A percentile compares a stretch with the other conserved stretches of the same genome.
These are phyloP conservation scores for Biscogniauxia mediterranea DNA, from an alignment of 2,329 filamentous ascomycete species.

Conservation along the genomic window DNA sequence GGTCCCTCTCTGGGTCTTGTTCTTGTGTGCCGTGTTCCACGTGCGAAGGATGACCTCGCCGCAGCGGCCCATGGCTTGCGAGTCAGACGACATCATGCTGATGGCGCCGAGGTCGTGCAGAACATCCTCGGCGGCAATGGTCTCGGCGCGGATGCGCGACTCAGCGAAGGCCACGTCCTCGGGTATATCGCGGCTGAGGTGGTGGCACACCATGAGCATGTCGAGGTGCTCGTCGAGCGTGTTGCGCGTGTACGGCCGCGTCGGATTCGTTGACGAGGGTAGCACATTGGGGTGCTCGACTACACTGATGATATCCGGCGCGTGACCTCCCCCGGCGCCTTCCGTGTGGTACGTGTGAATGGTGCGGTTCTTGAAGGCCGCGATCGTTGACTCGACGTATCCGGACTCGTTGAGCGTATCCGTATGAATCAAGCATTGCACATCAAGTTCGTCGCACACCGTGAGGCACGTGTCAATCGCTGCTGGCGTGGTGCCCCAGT, in stretches of 20 bases:
- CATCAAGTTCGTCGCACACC: conserved; percentile 87
- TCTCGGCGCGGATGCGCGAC: conserved; percentile 90
- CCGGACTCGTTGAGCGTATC: conserved; percentile 96
- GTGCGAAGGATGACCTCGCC: conserved; percentile 91
- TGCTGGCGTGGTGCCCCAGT: conserved; percentile 89
- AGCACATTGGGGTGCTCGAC: conserved; percentile 87
- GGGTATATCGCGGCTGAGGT: conserved; percentile 86
- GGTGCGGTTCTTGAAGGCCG: conserved; percentile 79
- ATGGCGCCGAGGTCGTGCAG: conserved; percentile 93
- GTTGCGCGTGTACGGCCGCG: conserved; percentile 84
- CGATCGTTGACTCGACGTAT: conserved; percentile 90
- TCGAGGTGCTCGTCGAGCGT: conserved; percentile 95
- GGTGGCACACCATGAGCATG: conserved; percentile 98
- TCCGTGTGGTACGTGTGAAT: conserved; percentile 98
- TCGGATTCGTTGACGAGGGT: conserved; percentile 89
- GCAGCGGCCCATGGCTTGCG: conserved; percentile 94
- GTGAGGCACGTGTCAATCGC: conserved; percentile 84
- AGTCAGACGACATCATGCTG: conserved; percentile 95
- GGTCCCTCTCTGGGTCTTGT: conserved; percentile 78
- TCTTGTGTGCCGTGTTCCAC: conserved; percentile 98
- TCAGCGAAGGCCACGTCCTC: conserved; percentile 97
- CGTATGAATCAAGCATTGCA: conserved; percentile 93
- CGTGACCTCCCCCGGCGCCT: conserved; percentile 90
- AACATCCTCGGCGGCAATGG: conserved; percentile 94
- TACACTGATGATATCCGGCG: conserved; percentile 92